phyloP scores from a whole-genome alignment of 2,329 filamentous ascomycete genomes.

The Fusarium sp. region DNA sequence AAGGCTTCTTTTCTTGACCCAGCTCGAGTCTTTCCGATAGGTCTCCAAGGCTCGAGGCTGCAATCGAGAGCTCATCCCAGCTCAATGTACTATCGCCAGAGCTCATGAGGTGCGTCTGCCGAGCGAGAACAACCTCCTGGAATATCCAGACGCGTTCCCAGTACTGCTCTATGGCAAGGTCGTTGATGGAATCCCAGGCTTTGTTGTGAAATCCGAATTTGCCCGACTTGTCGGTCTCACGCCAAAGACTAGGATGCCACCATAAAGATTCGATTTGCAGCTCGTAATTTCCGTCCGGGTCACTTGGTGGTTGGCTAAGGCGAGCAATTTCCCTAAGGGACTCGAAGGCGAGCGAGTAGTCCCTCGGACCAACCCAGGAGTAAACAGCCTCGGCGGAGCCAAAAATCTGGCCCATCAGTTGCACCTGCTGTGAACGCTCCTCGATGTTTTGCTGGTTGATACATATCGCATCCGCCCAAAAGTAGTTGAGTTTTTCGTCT shows the following conservation, averaged over 20 bases:
- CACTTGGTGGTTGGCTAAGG: background rate
- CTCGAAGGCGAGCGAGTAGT: background rate
- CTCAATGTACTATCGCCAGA: background rate
- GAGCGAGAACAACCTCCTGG: background rate
- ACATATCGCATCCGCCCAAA: background rate
- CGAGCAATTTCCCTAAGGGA: background rate
- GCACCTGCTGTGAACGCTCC: background rate
- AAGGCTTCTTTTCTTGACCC: background rate
- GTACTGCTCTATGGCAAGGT: background rate
- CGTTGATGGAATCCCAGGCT: background rate
- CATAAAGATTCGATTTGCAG: background rate
- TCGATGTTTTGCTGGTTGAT: background rate
- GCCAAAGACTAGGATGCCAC: background rate
- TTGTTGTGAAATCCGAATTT: background rate
- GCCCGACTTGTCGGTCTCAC: background rate
- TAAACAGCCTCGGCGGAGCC: background rate
- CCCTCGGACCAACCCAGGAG: background rate
- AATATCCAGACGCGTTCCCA: background rate
- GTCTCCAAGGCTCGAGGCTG: background rate
- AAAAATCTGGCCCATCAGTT: background rate
- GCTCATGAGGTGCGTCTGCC: background rate
- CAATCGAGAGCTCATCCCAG: background rate
- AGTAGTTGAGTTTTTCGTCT: background rate
- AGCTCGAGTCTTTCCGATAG: background rate
- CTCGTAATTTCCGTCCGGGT: background rate